Percentiles rank a stretch among this genome's conserved stretches.
phyloP scores from a whole-genome alignment of 108 stramenopile genomes.

The Aurantiochytrium sp. region DNA sequence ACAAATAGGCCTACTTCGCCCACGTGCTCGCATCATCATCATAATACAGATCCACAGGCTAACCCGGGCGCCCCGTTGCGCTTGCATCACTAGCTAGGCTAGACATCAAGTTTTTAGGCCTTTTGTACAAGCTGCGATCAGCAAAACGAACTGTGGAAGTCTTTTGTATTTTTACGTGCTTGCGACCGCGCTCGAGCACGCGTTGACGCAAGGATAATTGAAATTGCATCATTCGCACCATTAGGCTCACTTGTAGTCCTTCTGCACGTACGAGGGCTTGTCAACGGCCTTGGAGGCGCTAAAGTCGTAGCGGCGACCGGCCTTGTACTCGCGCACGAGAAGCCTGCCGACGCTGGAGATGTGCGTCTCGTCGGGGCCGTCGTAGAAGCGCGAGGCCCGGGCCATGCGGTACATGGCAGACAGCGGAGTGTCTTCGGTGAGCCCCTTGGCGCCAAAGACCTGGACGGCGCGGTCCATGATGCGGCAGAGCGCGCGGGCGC shows the following conservation, averaged over 20 bases:
- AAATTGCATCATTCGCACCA: too few relatives aligned
- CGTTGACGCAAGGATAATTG: too few relatives aligned
- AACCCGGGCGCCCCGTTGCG: too few relatives aligned
- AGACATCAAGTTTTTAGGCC: too few relatives aligned
- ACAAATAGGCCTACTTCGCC: too few relatives aligned
- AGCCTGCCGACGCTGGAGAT: slow-evolving; percentile 39
- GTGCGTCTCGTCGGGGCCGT: slow-evolving; percentile 94
- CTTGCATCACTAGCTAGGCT: too few relatives aligned
- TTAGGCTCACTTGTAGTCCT: neutral
- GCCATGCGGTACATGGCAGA: slow-evolving; percentile 57
- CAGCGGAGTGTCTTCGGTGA: slow-evolving; percentile 71
- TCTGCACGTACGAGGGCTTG: neutral
- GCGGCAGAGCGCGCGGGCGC: slow-evolving; percentile 63
- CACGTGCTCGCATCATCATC: too few relatives aligned
- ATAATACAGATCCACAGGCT: too few relatives aligned
- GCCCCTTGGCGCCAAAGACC: slow-evolving; percentile 82
- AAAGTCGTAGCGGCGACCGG: slow-evolving; percentile 3
- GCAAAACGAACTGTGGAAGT: too few relatives aligned
- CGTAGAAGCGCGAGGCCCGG: slow-evolving; percentile 81
- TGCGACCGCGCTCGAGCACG: too few relatives aligned
- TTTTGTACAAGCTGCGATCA: too few relatives aligned
- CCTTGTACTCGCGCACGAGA: neutral
- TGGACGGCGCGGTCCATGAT: slow-evolving; percentile 88
- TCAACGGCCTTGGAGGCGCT: neutral
- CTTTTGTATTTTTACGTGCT: too few relatives aligned